Conservation (phyloP, 139 green algal genomes). For the Ulvella scutata region DNA sequence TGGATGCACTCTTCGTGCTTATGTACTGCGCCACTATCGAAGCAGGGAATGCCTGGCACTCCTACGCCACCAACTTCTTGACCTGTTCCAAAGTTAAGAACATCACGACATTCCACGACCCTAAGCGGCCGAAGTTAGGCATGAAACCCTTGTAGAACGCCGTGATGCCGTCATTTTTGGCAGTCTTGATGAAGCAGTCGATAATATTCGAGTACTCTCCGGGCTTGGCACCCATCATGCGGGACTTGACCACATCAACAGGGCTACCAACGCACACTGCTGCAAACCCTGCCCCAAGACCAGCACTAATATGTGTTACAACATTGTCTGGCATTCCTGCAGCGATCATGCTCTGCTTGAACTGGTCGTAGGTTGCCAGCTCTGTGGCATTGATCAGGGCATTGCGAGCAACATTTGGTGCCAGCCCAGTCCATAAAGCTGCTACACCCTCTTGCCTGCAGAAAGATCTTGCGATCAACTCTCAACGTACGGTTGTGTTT, state of each 20-base stretch:
- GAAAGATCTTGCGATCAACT: too few relatives aligned
- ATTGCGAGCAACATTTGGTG: slow-evolving; percentile 91
- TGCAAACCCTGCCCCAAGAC: slow-evolving; percentile 86
- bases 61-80: slow-evolving; percentile 5
- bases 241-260: slow-evolving; percentile 93
- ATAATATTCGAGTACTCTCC: slow-evolving; percentile 67
- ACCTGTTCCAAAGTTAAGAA: slow-evolving; percentile 94
- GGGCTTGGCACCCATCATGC: slow-evolving; percentile 80
- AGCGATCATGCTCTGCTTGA: slow-evolving; percentile 53
- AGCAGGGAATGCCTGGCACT: too few relatives aligned
- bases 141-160: slow-evolving; percentile 97
- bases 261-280: slow-evolving; percentile 87
- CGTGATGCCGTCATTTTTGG: slow-evolving; percentile 56
- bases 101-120: slow-evolving; percentile 90
- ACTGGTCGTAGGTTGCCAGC: slow-evolving; percentile 91
- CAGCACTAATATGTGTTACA: slow-evolving; percentile 52
- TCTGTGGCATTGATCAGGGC: slow-evolving; percentile 96
- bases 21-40: too few relatives aligned
- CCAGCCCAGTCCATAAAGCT: slow-evolving; percentile 86
- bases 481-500: too few relatives aligned
- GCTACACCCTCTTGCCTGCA: slow-evolving; percentile 70
- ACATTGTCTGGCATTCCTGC: slow-evolving; percentile 46
- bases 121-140: slow-evolving; percentile 78
- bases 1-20: too few relatives aligned
- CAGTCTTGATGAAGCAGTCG: slow-evolving; percentile 89